These are phyloP conservation scores for Inga laurina DNA, from an alignment of 306 rosid species.

Conservation along the genomic window DNA sequence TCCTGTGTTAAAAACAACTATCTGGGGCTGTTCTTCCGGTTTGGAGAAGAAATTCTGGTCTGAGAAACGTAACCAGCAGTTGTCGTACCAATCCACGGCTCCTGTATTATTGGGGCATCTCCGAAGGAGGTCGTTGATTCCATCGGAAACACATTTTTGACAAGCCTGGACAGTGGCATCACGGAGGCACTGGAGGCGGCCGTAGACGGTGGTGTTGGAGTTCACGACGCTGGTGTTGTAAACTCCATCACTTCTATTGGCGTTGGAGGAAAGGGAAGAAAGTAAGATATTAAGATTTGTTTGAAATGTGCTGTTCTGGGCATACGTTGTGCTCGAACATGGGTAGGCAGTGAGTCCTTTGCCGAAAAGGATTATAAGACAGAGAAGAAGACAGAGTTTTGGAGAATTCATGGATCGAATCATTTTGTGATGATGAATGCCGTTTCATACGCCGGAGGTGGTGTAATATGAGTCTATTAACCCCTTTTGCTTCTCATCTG, in stretches of 20 bases:
- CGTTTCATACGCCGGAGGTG: not conserved
- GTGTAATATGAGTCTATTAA: not conserved
- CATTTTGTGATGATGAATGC: not conserved
- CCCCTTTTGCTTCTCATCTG: not conserved
- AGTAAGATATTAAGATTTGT: constrained; percentile 36
- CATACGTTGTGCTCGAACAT: not conserved
- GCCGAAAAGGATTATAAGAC: not conserved
- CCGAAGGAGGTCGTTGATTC: not conserved
- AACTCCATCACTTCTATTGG: constrained; percentile 11
- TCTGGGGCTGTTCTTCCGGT: not conserved
- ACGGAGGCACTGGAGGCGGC: constrained; percentile 31
- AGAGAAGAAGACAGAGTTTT: not conserved
- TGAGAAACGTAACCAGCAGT: constrained; percentile 36
- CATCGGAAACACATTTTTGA: constrained; percentile 27
- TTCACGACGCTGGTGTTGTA: not conserved
- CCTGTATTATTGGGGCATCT: constrained; percentile 26
- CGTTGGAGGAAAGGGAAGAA: constrained; percentile 33
- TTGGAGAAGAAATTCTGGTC: constrained; percentile 1
- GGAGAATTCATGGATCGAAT: not conserved
- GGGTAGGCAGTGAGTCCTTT: too few species aligned
- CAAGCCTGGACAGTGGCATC: not conserved
- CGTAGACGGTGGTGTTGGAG: constrained; percentile 10
- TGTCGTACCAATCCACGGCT: constrained; percentile 29
- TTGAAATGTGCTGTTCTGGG: constrained; percentile 27
- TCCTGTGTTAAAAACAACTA: not conserved